These are phyloP conservation scores for Globisporangium canariense DNA, from an alignment of 352 stramenopile species.

Conservation along the genomic window DNA sequence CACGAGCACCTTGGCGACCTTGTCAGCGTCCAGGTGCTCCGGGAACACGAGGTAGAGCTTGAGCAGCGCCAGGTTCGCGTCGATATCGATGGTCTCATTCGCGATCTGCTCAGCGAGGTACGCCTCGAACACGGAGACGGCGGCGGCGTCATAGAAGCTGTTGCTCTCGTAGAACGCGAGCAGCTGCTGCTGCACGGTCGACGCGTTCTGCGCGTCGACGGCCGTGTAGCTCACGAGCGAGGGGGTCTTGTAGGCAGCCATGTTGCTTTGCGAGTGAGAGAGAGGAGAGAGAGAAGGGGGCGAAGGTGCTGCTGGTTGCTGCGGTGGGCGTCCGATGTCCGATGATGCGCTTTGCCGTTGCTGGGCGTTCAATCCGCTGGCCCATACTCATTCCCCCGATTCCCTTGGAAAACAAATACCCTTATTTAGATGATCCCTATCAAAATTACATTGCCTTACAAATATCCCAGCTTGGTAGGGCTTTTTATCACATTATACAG, in stretches of 20 bases:
- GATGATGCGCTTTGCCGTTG: constrained; percentile 7
- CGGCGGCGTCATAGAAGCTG: constrained; percentile 44
- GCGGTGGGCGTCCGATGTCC: neutral
- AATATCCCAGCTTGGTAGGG: no score
- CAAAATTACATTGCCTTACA: neutral
- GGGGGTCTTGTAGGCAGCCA: constrained; percentile 64
- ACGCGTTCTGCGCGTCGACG: constrained; percentile 32
- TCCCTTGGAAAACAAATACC: neutral
- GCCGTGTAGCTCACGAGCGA: constrained; percentile 63
- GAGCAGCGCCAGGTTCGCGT: constrained; percentile 77
- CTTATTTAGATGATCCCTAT: neutral
- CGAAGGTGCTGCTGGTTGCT: constrained; percentile 1
- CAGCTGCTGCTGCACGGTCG: constrained; percentile 56
- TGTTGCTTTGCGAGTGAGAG: constrained; percentile 15
- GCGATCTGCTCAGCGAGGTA: constrained; percentile 78
- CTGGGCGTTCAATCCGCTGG: constrained; percentile 10
- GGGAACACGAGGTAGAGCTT: constrained; percentile 84
- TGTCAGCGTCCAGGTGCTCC: constrained; percentile 41
- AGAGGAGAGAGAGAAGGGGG: neutral
- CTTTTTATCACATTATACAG: neutral
- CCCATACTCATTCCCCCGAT: constrained; percentile 8
- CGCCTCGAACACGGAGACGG: constrained; percentile 50
- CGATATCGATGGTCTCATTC: constrained; percentile 55
- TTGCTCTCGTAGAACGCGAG: constrained; percentile 39
- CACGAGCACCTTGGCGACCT: constrained; percentile 62